Conservation (phyloP, 1,284 basidiomycete species). For the Ceratobasidium sp. region DNA sequence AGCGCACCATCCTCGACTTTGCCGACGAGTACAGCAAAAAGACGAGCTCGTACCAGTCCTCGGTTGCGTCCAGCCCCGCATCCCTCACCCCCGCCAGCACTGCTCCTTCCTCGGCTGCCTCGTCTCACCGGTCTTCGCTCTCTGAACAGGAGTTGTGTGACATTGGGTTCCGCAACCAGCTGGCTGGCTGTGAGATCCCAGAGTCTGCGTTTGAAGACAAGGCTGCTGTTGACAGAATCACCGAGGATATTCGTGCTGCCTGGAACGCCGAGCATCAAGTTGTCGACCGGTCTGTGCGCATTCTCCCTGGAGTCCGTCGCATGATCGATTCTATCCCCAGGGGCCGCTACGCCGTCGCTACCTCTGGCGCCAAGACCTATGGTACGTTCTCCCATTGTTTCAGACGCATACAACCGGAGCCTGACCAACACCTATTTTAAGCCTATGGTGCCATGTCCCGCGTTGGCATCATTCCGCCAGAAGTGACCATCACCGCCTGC, state of each 20-base stretch:
- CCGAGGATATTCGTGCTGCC: constrained; percentile 54
- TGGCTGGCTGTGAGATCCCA: constrained; percentile 57
- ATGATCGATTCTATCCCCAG: constrained; percentile 73
- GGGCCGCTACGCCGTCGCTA: constrained; percentile 75
- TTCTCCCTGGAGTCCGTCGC: constrained; percentile 73
- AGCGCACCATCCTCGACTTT: constrained; percentile 72
- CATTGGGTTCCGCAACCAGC: constrained; percentile 55
- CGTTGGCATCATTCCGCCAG: constrained; percentile 73
- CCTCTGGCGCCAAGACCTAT: constrained; percentile 77
- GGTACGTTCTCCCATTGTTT: constrained; percentile 53
- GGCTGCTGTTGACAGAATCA: constrained; percentile 53
- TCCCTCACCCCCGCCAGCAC: constrained; percentile 45
- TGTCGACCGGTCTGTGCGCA: constrained; percentile 71
- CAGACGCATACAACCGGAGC: constrained; percentile 37
- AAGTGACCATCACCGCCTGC: constrained; percentile 79
- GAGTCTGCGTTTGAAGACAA: constrained; percentile 54
- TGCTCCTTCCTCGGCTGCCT: constrained; percentile 52
- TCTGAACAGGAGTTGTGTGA: constrained; percentile 44
- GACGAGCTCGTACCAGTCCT: constrained; percentile 43
- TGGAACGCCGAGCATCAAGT: constrained; percentile 67
- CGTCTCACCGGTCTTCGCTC: constrained; percentile 55
- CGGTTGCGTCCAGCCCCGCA: constrained; percentile 47
- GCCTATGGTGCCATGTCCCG: constrained; percentile 74
- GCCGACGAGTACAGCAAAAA: constrained; percentile 66
- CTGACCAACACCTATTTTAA: constrained; percentile 48